Base-by-base conservation (phyloP, 768 basidiomycete genomes). In the Holtermannia corniformis region DNA sequence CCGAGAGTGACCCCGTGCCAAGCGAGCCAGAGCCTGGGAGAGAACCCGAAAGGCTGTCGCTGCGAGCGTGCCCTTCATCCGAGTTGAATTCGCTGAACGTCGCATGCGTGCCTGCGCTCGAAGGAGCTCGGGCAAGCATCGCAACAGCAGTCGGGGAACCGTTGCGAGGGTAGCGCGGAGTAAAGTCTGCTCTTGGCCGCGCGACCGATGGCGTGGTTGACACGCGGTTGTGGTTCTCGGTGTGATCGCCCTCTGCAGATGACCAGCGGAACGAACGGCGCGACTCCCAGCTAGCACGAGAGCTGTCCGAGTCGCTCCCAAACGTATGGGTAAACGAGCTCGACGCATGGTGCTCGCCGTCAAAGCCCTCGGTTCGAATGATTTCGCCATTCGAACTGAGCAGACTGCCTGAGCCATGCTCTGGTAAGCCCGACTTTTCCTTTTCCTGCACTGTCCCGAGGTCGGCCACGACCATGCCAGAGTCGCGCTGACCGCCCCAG, bases 141-240 rank as follows among this genome's bases (percentile, higher is more conserved):
- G 67, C 67, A 24, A 72, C 57, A 1, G 53, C 57, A n/a, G 55
- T 56, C 4, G 71, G 65, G 5, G 62, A 63, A 26, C 62, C 60
- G 44, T 70, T 62, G 43, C 71, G 58, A 28, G 71, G 71, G 44
- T 72, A 72, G 28, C 71, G 52, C 37, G 71, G 71, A n/a, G 67
- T 67, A 54, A 72, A 72, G 52, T 72, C 61, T 20, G 57, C 54
- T 28, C 71, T 49, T 16, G 71, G 71, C 40, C 68, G 52, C 12
- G 71, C 65, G 32, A 72, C 63, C 11, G 59, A 62, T 4, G 60
- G 53, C 1, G 59, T 60, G 10, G 58, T 54, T 2, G 70, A 71
- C 0, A 65, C 42, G 11, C 67, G 55, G 26, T 71, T 62, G 16
- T 40, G 58, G 46, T 25, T 7, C 27, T 62, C 47, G 47, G 58